Evolutionary conservation across 2,329 filamentous ascomycete genomes (phyloP).

Genomic region (Meredithiella fracta): DNA sequence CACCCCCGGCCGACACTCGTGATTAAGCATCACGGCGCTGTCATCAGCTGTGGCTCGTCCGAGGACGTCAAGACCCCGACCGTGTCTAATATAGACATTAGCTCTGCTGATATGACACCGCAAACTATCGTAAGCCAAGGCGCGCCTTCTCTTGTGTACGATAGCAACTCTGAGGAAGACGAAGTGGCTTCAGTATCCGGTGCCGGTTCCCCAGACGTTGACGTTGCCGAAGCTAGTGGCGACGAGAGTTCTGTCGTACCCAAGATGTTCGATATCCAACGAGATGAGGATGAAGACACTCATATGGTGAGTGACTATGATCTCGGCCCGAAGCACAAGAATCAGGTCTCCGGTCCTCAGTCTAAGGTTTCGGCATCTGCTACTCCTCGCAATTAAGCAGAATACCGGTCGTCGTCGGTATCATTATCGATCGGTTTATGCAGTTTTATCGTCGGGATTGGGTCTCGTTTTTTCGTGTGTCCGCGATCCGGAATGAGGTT

Average conservation of each 20-base stretch:
- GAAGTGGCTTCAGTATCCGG: conserved; percentile 12
- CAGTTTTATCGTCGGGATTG: neutral
- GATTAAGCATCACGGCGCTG: conserved; percentile 10
- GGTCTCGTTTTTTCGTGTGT: neutral
- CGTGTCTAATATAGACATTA: conserved; percentile 30
- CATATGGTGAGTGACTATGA: conserved; percentile 9
- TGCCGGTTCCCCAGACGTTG: conserved; percentile 10
- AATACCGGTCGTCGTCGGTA: neutral
- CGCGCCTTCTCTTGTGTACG: conserved; percentile 62
- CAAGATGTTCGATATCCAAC: neutral
- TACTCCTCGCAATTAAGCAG: neutral
- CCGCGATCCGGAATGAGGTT: too few relatives aligned
- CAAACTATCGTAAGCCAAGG: conserved; percentile 57
- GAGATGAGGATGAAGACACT: neutral
- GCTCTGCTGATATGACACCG: conserved; percentile 45
- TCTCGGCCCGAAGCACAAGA: neutral
- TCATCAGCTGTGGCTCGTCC: conserved; percentile 10
- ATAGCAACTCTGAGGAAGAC: conserved; percentile 63
- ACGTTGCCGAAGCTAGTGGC: conserved; percentile 13
- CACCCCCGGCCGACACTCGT: conserved; percentile 10
- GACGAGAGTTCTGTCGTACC: conserved; percentile 7
- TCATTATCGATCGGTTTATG: neutral
- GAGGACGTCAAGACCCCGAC: conserved; percentile 11
- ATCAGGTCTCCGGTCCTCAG: neutral
- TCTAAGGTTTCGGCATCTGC: neutral